Base-by-base conservation (phyloP, 2,329 filamentous ascomycete species). In the Trichoderma arundinaceum region DNA sequence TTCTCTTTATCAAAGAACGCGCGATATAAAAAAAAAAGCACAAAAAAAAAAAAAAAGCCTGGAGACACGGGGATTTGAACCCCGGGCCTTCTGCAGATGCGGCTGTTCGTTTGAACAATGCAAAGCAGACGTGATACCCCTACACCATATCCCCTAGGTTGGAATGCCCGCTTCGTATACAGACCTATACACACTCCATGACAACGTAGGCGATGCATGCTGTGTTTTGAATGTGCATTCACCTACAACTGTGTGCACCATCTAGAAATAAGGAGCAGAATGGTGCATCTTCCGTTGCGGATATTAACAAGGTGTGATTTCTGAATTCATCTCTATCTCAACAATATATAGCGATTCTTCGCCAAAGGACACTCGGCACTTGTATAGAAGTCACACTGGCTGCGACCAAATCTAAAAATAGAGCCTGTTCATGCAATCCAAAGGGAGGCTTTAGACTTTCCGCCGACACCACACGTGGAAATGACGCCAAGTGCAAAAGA, bases 91-190 rank as follows among this genome's bases (percentile, higher is more conserved):
- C 43, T 59, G 43, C 56, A 59, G 15, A 46, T 49, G 33, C 51
- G 15, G 33, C 8, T 49, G 17, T 17, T 58, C 28, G 13, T 43
- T 17, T 12, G n/a, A 44, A 51, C 57, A 35, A 53, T 52, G 58
- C 58, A 61, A 61, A 61, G 46, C 46, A 61, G 35, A 61, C 56
- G 56, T 59, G 56, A 59, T 59, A 59, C 56, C 56, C 56, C 56
- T 59, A 59, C 56, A 59, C 56, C 56, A 51, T 51, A 61, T 61
- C 58, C 59, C 59, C 59, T 13, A 63, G 32, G 59, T 53, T 63
- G 59, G 10, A 53, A 63, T 44, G 41, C 1, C 28, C 28, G 12
- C 17, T 46, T 38, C 13, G 4, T 39, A 63, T 46, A 2, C 7
- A 17, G 0, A 4, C 1, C 7, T 63, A 63, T 63, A 46, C 13